These are phyloP conservation scores for Cladophialophora bantiana DNA, from an alignment of 2,329 filamentous ascomycete genomes.

Conservation along the genomic window DNA sequence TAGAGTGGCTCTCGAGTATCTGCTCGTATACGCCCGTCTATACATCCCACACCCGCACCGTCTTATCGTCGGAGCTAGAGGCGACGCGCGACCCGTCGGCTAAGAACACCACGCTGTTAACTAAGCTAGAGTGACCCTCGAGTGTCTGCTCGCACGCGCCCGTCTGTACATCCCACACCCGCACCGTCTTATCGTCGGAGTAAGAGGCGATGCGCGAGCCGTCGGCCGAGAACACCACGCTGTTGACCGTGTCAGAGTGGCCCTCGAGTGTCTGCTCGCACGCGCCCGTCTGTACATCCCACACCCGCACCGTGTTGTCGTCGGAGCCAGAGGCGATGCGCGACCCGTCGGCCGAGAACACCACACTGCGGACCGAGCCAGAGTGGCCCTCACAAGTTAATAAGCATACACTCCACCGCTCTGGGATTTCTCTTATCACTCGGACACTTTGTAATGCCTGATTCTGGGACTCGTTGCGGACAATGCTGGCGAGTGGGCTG, in stretches of 20 bases:
- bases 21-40: slow-evolving; percentile 30
- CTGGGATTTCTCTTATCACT: slow-evolving; percentile 17
- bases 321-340: slow-evolving; percentile 41
- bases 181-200: slow-evolving; percentile 26
- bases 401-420: slow-evolving; percentile 37
- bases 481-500: slow-evolving; percentile 40
- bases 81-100: slow-evolving; percentile 40
- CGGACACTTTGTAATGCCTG: slow-evolving; percentile 31
- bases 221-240: slow-evolving; percentile 40
- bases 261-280: slow-evolving; percentile 31
- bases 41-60: too few species aligned
- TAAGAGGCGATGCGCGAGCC: slow-evolving; percentile 33
- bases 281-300: slow-evolving; percentile 38
- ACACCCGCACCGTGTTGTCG: slow-evolving; percentile 41
- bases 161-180: too few species aligned
- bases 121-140: slow-evolving; percentile 17
- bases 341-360: slow-evolving; percentile 43
- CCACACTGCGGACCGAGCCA: slow-evolving; percentile 32
- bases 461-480: slow-evolving; percentile 40
- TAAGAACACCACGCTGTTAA: slow-evolving; percentile 41
- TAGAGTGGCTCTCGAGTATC: slow-evolving; percentile 35
- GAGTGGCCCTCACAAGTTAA: slow-evolving; percentile 36
- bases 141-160: background rate
- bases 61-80: slow-evolving; percentile 41
- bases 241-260: slow-evolving; percentile 23